These are phyloP conservation scores for Copromyces sp. DNA, from an alignment of 495 filamentous ascomycete species.

Conservation along the genomic window DNA sequence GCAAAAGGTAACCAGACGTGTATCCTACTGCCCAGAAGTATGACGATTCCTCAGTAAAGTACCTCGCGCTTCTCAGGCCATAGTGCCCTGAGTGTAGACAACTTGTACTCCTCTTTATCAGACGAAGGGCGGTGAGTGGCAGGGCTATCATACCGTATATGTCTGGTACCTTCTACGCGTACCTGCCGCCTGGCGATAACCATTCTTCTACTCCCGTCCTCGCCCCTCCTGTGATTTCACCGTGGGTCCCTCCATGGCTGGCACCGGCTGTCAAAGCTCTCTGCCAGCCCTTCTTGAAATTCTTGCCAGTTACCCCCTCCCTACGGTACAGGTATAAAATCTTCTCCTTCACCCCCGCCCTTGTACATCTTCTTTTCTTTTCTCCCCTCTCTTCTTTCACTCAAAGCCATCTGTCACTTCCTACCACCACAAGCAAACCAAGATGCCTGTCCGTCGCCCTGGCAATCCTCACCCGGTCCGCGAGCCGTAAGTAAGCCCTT, in stretches of 20 bases:
- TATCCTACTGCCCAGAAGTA: neutral
- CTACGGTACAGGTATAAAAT: neutral
- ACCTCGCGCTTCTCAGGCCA: neutral
- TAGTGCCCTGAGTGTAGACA: neutral
- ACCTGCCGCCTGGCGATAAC: neutral
- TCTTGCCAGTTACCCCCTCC: neutral
- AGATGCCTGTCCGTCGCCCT: neutral
- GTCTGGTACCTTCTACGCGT: neutral
- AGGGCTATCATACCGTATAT: neutral
- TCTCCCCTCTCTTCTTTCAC: neutral
- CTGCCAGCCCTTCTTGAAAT: neutral
- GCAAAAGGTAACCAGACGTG: too few relatives aligned
- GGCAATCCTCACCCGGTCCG: neutral
- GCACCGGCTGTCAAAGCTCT: neutral
- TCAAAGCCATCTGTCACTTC: neutral
- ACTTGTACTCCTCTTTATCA: neutral
- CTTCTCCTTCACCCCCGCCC: neutral
- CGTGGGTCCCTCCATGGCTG: neutral
- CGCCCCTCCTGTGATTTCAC: neutral
- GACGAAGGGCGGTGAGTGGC: neutral
- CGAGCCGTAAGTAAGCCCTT: neutral
- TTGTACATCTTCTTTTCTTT: neutral
- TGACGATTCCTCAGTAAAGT: neutral
- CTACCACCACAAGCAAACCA: neutral
- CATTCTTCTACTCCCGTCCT: neutral